Evolutionary conservation across 2,329 filamentous ascomycete genomes (phyloP).

Genomic region (Sclerotinia sclerotiorum): DNA sequence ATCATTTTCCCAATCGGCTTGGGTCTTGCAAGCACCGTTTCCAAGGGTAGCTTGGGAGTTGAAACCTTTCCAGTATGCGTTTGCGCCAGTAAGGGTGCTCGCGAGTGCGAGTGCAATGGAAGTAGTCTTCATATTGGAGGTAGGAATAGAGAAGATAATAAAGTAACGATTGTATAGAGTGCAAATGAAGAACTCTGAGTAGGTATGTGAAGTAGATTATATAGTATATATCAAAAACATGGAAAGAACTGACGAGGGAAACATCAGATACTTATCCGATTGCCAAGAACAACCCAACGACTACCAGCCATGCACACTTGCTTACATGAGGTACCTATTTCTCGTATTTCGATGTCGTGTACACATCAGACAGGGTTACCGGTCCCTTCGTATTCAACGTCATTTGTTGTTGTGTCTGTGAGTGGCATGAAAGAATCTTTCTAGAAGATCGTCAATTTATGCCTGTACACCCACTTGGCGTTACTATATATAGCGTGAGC

Average conservation of each 20-base stretch:
- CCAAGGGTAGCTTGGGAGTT: conserved; percentile 45
- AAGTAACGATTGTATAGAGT: conserved; percentile 18
- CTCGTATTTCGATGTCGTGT: conserved; percentile 13
- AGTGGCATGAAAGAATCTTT: conserved; percentile 8
- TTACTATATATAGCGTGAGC: conserved; percentile 3
- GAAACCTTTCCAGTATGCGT: conserved; percentile 46
- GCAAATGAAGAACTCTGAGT: conserved; percentile 6
- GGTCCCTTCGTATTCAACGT: conserved; percentile 10
- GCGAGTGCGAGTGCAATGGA: conserved; percentile 40
- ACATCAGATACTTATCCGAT: conserved; percentile 15
- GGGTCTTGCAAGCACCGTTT: conserved; percentile 64
- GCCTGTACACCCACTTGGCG: conserved; percentile 5
- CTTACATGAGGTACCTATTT: conserved; percentile 4
- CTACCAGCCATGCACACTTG: conserved; percentile 1
- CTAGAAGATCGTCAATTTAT: conserved; percentile 13
- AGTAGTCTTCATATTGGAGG: conserved; percentile 30
- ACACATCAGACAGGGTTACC: conserved; percentile 2
- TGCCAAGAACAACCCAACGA: conserved; percentile 11
- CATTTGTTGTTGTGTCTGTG: not conserved
- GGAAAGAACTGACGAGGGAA: not conserved
- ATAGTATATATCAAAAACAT: not conserved
- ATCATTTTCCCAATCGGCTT: conserved; percentile 63
- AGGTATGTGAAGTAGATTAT: not conserved
- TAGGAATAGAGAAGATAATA: conserved; percentile 1
- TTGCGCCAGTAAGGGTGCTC: conserved; percentile 38